Percentiles rank a stretch among this genome's conserved stretches.
Evolutionary conservation across 164 flowering plant species (phyloP).

Genomic region (Tinospora cordifolia): DNA sequence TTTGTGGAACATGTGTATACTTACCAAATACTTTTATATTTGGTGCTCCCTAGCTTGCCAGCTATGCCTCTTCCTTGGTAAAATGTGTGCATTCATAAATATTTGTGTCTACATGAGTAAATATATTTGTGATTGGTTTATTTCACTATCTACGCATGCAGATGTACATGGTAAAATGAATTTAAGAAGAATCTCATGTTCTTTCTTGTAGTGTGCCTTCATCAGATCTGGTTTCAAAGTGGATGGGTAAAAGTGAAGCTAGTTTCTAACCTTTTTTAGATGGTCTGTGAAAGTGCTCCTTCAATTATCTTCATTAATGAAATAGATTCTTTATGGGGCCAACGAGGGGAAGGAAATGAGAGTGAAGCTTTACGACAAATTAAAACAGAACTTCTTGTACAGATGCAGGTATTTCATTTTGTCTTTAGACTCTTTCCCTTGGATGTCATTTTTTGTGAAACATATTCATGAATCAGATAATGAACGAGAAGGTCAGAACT

Average conservation of each 20-base stretch:
- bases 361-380: conserved; percentile 97
- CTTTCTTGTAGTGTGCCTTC: conserved; percentile 60
- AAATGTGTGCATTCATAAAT: background rate
- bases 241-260: too few relatives aligned
- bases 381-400: conserved; percentile 95
- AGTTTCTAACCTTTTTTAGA: too few relatives aligned
- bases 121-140: background rate
- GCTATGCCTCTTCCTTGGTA: background rate
- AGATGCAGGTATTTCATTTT: conserved; percentile 75
- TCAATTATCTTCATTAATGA: too few relatives aligned
- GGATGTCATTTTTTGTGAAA: too few relatives aligned
- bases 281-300: too few relatives aligned
- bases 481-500: too few relatives aligned
- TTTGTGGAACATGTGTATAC: background rate
- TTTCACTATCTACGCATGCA: too few relatives aligned
- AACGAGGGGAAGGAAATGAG: conserved; percentile 51
- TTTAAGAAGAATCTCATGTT: conserved; percentile 12
- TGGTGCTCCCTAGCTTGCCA: background rate
- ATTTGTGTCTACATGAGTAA: background rate
- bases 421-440: background rate
- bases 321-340: too few relatives aligned
- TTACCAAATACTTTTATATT: too few relatives aligned
- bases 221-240: conserved; percentile 19
- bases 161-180: background rate
- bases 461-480: too few relatives aligned